Base-by-base conservation (phyloP, 352 stramenopile species). In the Phytophthora brassicae region DNA sequence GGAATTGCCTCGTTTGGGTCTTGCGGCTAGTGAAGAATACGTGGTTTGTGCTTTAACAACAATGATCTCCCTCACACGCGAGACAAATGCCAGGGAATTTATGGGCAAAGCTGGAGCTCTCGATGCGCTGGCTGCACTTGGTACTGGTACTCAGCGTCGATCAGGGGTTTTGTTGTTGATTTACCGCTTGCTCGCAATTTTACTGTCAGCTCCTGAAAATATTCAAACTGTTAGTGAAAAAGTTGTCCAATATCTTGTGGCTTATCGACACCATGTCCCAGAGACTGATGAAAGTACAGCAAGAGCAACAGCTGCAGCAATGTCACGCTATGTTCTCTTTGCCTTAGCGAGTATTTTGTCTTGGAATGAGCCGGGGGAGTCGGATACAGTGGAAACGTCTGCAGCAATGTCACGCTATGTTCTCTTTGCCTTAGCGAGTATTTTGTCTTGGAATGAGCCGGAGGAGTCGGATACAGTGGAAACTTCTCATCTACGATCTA, bases 301-400 rank as follows among this genome's bases (percentile, higher is more conserved):
- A 12, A 44, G 12, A 4, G 48, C 8, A 2, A 35, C 24, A 11
- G 17, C 13, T 9, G 44, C 58, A 42, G 44, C 53, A 22, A 81
- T 79, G 44, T 87, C 81, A 4, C 71, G 77, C 17, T 90, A 86
- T 41, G 77, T 88, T 17, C 70, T 90, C 8, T 88, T 88, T 60
- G 66, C 75, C 1, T 53, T 89, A 16, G 72, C 75, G 5, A 85
- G 75, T 33, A 77, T 90, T 14, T 50, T 90, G n/a, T 81, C 76
- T 9, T 90, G 82, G 82, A 84, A 64, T 33, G 71, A 84, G 14
- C 23, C 56, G n/a, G 67, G 70, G 20, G 56, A 72, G 17, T 39
- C 56, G 1, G 42, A 60, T 4, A 23, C 44, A 11, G 19, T 41
- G 8, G 41, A 56, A 16, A 23, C 29, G 4, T 12, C n/a, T 33